These are phyloP conservation scores for Dysphania ambrosioides DNA, from an alignment of 148 eudicot genomes.

Conservation along the genomic window DNA sequence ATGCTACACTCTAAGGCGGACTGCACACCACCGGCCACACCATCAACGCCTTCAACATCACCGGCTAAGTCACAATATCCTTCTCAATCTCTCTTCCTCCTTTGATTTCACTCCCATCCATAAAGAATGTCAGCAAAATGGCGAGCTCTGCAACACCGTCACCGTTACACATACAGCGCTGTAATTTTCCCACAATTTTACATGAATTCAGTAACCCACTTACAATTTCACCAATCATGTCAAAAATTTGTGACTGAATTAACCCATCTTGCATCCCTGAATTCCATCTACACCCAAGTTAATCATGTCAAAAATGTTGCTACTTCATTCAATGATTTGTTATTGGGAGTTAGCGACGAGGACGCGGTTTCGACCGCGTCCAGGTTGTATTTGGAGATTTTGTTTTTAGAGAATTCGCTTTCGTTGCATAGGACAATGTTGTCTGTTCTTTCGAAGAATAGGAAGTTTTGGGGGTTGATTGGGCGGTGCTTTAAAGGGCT, in stretches of 20 bases:
- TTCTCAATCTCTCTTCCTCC: not conserved
- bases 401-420: conserved; percentile 75
- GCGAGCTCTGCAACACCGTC: conserved; percentile 97
- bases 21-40: too few species aligned
- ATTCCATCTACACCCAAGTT: conserved; percentile 74
- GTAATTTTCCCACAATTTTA: conserved; percentile 62
- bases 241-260: conserved; percentile 35
- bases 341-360: conserved; percentile 33
- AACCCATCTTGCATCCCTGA: conserved; percentile 48
- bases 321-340: conserved; percentile 47
- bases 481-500: conserved; percentile 48
- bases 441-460: conserved; percentile 54
- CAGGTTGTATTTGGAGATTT: conserved; percentile 60
- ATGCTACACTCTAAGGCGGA: too few species aligned
- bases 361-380: conserved; percentile 34
- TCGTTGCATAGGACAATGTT: conserved; percentile 68
- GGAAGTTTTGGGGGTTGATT: conserved; percentile 42
- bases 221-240: conserved; percentile 26
- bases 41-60: conserved; percentile 19
- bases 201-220: conserved; percentile 37
- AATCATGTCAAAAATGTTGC: conserved; percentile 58
- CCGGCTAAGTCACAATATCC: conserved; percentile 4
- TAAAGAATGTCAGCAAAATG: conserved; percentile 84
- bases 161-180: conserved; percentile 85
- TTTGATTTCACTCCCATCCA: not conserved